Percentiles rank a stretch among this genome's conserved stretches.
Evolutionary conservation across 495 filamentous ascomycete genomes (phyloP).

Genomic region (Penicillium pulvis): DNA sequence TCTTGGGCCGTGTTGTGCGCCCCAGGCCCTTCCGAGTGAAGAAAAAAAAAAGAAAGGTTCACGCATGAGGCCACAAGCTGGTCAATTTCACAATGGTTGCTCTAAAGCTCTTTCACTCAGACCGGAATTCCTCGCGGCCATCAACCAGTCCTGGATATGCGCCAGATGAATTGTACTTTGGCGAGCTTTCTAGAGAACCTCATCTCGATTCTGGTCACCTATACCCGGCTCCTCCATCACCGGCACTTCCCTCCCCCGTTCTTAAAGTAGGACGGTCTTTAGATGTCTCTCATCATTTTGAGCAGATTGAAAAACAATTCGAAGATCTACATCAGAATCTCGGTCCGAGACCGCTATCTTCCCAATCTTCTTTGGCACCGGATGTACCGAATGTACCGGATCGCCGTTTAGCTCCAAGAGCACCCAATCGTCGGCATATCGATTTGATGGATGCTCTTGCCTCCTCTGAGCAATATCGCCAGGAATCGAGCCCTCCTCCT

Average conservation of each 20-base stretch:
- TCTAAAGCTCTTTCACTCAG: slow-evolving; percentile 40
- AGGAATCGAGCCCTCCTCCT: slow-evolving; percentile 10
- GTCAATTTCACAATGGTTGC: slow-evolving; percentile 35
- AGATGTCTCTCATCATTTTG: slow-evolving; percentile 36
- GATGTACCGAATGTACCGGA: slow-evolving; percentile 10
- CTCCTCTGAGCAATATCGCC: slow-evolving; percentile 25
- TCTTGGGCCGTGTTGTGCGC: slow-evolving; percentile 5
- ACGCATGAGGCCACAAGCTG: slow-evolving; percentile 7
- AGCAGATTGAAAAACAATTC: slow-evolving; percentile 45
- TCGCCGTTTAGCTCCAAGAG: slow-evolving; percentile 9
- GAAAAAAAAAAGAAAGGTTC: neutral
- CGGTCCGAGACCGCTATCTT: slow-evolving; percentile 30
- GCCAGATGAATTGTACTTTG: slow-evolving; percentile 13
- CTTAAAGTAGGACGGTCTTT: slow-evolving; percentile 20
- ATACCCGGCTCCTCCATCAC: slow-evolving; percentile 16
- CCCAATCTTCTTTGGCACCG: slow-evolving; percentile 28
- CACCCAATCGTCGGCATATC: slow-evolving; percentile 37
- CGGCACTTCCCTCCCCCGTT: slow-evolving; percentile 20
- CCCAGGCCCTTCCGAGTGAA: neutral
- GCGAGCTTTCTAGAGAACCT: slow-evolving; percentile 12
- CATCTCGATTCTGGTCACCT: slow-evolving; percentile 8
- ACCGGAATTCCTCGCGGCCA: slow-evolving; percentile 24
- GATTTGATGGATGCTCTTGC: slow-evolving; percentile 46
- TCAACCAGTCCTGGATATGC: slow-evolving; percentile 15
- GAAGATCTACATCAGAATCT: slow-evolving; percentile 43